Evolutionary conservation across 148 eudicot species (phyloP), one percentile per base, ranked within the genome.

Genomic region (Dianthus caryophyllus): DNA sequence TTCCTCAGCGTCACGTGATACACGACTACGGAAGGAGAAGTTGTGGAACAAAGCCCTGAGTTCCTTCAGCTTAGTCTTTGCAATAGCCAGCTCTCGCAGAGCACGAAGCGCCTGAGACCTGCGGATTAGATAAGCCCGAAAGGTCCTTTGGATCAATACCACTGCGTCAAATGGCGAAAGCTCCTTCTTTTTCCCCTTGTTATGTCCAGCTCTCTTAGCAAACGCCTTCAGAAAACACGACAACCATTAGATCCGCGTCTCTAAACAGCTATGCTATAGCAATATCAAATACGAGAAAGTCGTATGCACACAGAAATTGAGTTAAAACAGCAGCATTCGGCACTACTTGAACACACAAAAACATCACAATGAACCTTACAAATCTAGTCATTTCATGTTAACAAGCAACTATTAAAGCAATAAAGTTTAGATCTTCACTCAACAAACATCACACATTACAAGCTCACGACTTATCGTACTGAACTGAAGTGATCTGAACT

Each of bases 91-190:
- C 67, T 90, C 96, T 9, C 98, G 78, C 27, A 93, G 90, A 5
- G 88, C 98, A 74, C 96, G 95, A 39, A 93, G 88, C 24, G 90
- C 83, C 76, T 86, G 80, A 18, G 96, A 93, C 72, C 98, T 80
- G 47, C 82, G 78, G 14, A 90, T 86, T 56, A 93, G 82, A 75
- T 93, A 90, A 18, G 84, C 90, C 77, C 83, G 76, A 81, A 93
- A 93, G 78, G 25, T 86, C 70, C 58, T 65, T 74, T 93, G 98
- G 72, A 93, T 93, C 83, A 83, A 72, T 49, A 72, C 59, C 11
- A 90, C 98, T 9, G 98, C 98, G 76, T 93, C 96, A 64, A 78
- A 77, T 14, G 88, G 90, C 36, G 95, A 87, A 61, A 93, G 46
- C 71, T 85, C 88, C 88, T 83, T 89, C 83, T 68, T 79, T 79